Evolutionary conservation across 2,329 filamentous ascomycete species (phyloP).

Genomic region (Metarhizium robertsii): DNA sequence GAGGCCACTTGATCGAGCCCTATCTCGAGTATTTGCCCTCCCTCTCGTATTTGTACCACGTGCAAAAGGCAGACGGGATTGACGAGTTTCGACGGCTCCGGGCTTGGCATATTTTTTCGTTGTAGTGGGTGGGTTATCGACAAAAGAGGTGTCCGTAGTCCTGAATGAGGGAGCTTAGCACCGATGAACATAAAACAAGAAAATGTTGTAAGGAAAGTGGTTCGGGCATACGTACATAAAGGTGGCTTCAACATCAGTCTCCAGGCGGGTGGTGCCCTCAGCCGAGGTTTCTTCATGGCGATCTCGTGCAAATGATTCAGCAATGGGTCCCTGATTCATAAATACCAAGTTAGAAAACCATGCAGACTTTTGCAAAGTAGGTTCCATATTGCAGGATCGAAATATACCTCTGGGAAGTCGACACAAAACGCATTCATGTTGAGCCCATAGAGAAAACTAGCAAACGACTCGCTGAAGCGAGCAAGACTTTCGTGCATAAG

Average conservation of each 20-base stretch:
- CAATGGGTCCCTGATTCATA: constrained; percentile 57
- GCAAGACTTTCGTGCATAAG: constrained; percentile 92
- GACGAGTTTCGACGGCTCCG: constrained; percentile 30
- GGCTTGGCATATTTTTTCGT: constrained; percentile 40
- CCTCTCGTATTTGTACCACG: constrained; percentile 29
- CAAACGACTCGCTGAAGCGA: constrained; percentile 92
- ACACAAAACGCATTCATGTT: constrained; percentile 99
- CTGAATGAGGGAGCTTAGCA: constrained; percentile 30
- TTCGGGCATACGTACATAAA: constrained; percentile 57
- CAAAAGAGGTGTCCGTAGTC: constrained; percentile 85
- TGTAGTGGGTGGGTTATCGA: constrained; percentile 66
- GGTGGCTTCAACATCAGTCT: constrained; percentile 61
- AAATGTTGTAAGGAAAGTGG: neutral
- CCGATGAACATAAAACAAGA: neutral
- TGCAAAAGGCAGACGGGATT: constrained; percentile 38
- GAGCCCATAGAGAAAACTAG: constrained; percentile 86
- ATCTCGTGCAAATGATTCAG: constrained; percentile 69
- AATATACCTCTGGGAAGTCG: constrained; percentile 79
- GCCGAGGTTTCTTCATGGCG: constrained; percentile 46
- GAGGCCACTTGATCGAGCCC: constrained; percentile 36
- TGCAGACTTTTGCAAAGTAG: neutral
- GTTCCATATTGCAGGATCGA: neutral
- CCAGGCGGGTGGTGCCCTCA: constrained; percentile 15
- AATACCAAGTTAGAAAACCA: neutral
- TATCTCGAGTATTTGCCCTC: constrained; percentile 16